Conservation (phyloP, 1,139 yeast genomes). For the Blastobotrys ciferrii region DNA sequence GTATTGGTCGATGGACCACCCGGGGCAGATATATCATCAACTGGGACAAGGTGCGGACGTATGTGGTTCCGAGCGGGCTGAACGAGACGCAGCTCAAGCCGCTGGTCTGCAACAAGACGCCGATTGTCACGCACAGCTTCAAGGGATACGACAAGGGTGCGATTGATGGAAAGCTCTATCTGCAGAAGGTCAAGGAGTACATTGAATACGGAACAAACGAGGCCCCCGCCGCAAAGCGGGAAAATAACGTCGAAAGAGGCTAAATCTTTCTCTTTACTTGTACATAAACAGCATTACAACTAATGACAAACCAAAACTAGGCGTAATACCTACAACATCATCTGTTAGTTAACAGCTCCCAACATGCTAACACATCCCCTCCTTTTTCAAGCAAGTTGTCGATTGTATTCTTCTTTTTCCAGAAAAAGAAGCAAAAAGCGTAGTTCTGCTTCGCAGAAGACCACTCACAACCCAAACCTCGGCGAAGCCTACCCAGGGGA, state of each 20-base stretch:
- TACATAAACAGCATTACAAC: no score
- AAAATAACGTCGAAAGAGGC: slow-evolving; percentile 34
- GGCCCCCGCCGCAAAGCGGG: slow-evolving; percentile 29
- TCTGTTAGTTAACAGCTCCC: slow-evolving; percentile 4
- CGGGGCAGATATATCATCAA: slow-evolving; percentile 74
- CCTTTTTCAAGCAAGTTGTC: no score
- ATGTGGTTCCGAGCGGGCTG: slow-evolving; percentile 66
- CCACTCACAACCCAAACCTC: no score
- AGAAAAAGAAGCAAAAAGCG: no score
- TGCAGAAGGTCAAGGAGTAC: slow-evolving; percentile 70
- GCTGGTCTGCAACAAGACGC: slow-evolving; percentile 67
- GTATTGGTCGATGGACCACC: slow-evolving; percentile 77
- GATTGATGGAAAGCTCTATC: slow-evolving; percentile 69
- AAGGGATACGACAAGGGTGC: slow-evolving; percentile 71
- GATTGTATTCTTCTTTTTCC: no score
- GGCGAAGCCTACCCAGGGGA: no score
- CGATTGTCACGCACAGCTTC: slow-evolving; percentile 65
- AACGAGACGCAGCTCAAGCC: slow-evolving; percentile 57
- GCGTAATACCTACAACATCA: slow-evolving; percentile 17
- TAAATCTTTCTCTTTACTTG: no score
- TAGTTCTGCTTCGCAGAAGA: no score
- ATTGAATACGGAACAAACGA: slow-evolving; percentile 62
- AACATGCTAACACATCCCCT: no score
- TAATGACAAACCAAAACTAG: no score
- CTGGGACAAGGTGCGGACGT: slow-evolving; percentile 87